phyloP scores from a whole-genome alignment of 2,329 filamentous ascomycete species.

The Trichophyton rubrum region DNA sequence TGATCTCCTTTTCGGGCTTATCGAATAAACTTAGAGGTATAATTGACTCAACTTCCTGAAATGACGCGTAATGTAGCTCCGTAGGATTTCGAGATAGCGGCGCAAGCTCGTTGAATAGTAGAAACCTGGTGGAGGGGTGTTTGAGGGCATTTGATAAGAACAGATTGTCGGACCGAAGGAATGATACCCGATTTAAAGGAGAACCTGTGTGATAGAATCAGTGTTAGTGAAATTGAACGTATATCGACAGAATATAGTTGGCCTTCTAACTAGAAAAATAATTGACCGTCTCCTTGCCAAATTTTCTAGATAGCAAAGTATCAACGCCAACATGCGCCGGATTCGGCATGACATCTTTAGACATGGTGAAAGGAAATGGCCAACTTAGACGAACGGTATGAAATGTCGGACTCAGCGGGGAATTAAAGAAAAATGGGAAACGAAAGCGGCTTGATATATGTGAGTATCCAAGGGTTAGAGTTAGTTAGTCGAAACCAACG shows the following conservation, averaged over 20 bases:
- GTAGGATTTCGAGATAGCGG: constrained; percentile 54
- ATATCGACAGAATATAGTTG: background rate
- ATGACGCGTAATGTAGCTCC: constrained; percentile 55
- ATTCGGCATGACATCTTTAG: constrained; percentile 33
- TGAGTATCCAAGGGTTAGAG: background rate
- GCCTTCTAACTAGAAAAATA: constrained; percentile 37
- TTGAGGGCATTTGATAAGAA: constrained; percentile 38
- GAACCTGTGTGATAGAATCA: constrained; percentile 27
- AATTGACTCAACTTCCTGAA: constrained; percentile 56
- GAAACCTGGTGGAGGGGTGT: constrained; percentile 45
- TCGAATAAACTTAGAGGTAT: constrained; percentile 61
- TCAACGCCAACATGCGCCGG: constrained; percentile 48
- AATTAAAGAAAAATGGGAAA: no score
- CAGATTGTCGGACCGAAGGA: constrained; percentile 35
- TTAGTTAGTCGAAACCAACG: background rate
- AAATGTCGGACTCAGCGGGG: background rate
- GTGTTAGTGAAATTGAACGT: background rate
- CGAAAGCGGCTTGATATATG: background rate
- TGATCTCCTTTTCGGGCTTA: constrained; percentile 56
- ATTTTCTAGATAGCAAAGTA: constrained; percentile 40
- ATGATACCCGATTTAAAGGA: constrained; percentile 39
- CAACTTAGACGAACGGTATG: background rate
- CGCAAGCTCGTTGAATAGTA: constrained; percentile 66
- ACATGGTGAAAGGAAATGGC: background rate
- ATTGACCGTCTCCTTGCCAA: constrained; percentile 40